Base-by-base conservation (phyloP, 805 yeast genomes). In the Wickerhamiella allomyrinae region DNA sequence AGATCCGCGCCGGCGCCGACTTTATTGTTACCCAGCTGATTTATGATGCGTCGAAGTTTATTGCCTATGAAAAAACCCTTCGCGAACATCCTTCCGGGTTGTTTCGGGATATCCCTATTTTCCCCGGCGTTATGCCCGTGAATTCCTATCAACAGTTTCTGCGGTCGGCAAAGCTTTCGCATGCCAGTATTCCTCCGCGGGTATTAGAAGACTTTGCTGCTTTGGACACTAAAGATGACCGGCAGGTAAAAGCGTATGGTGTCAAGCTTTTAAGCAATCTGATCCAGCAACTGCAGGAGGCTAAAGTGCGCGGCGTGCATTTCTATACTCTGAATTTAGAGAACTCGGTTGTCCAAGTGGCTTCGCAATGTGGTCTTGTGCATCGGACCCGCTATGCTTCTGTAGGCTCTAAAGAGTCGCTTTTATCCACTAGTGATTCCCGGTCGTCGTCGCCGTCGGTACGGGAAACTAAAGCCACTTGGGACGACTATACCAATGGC, bases 91-190 rank as follows among this genome's bases (percentile, higher is more conserved):
- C 70, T 20, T 64, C 67, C 20, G 95, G 94, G 14, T 69, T 86
- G 47, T 67, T 78, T 36, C 67, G 74, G 52, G 69, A 68, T 29
- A 75, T 83, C 41, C 95, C 95, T 19, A 83, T 91, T 50, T 79
- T 91, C 47, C 98, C 98, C 1, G 98, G 98, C 11, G 81, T 91
- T 57, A 91, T 91, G 98, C 98, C 98, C 15, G 87, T 91, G 44
- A 78, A 94, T 15, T 82, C 95, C 10, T 87, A 87, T 60, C 80
- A 91, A 22, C 76, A 95, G 4, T 87, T 91, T 57, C 64, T 86
- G 45, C 78, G 98, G 68, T 75, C 97, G 62, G 94, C 95, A 15
- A 78, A 77, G 42, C 85, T 97, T 95, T 84, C 94, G 43, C 79
- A 80, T 51, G 79, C 93, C 49, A 63, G 71, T 24, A 72, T 91